phyloP scores from a whole-genome alignment of 805 yeast species.

The Candida chilensis region DNA sequence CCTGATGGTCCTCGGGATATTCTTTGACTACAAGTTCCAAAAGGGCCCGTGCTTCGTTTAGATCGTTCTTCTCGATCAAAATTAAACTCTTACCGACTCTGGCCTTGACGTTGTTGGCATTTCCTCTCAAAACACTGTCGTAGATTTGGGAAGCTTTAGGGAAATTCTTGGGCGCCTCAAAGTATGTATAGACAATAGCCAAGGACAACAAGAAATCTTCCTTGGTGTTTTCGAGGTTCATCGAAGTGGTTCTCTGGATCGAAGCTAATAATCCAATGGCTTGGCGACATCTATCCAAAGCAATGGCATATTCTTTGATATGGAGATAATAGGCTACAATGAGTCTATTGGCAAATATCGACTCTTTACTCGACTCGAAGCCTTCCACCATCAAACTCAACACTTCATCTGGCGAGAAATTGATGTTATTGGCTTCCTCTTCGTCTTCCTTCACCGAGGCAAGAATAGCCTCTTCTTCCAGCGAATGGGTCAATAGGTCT shows the following conservation, averaged over 20 bases:
- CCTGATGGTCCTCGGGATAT: constrained; percentile 46
- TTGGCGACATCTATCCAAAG: constrained; percentile 47
- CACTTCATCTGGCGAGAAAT: constrained; percentile 39
- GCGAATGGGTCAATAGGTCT: too few relatives aligned
- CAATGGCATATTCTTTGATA: constrained; percentile 53
- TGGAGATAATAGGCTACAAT: constrained; percentile 51
- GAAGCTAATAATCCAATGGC: constrained; percentile 51
- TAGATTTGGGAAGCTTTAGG: constrained; percentile 65
- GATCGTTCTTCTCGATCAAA: constrained; percentile 53
- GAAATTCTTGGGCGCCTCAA: constrained; percentile 87
- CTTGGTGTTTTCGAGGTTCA: constrained; percentile 39
- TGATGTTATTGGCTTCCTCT: constrained; percentile 6
- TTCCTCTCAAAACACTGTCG: constrained; percentile 41
- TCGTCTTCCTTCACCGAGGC: constrained; percentile 4
- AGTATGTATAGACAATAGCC: constrained; percentile 72
- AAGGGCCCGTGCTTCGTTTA: constrained; percentile 42
- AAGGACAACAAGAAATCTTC: constrained; percentile 53
- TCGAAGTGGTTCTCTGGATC: constrained; percentile 34
- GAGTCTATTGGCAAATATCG: constrained; percentile 60
- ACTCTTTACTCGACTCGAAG: constrained; percentile 22
- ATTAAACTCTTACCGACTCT: constrained; percentile 78
- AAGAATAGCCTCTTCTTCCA: constrained; percentile 1
- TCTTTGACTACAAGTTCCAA: constrained; percentile 40
- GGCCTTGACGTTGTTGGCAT: constrained; percentile 46
- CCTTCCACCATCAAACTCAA: constrained; percentile 43